Evolutionary conservation across 2,329 filamentous ascomycete genomes (phyloP).

Genomic region (Colletotrichum ledebouriae): DNA sequence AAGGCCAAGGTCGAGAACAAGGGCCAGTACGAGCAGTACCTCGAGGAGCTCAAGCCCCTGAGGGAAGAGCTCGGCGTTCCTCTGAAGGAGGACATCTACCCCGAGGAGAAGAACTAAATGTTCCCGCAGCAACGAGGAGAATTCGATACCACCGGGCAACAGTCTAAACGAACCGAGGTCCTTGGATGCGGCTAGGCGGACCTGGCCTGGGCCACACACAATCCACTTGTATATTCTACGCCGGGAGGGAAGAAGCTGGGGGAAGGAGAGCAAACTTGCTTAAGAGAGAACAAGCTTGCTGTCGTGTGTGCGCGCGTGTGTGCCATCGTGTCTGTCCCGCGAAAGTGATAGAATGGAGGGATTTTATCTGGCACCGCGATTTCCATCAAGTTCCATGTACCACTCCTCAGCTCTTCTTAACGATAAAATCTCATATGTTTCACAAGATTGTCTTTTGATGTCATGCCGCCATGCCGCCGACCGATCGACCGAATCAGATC

Average conservation of each 20-base stretch:
- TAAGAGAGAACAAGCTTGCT: constrained; percentile 32
- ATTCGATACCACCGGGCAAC: constrained; percentile 8
- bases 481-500: background rate
- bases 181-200: constrained; percentile 27
- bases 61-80: constrained; percentile 93
- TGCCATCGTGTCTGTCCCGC: constrained; percentile 2
- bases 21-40: constrained; percentile 96
- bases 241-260: constrained; percentile 38
- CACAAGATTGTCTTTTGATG: background rate
- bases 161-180: constrained; percentile 13
- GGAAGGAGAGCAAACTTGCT: constrained; percentile 24
- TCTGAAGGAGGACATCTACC: constrained; percentile 94
- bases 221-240: constrained; percentile 56
- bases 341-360: constrained; percentile 41
- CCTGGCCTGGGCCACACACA: constrained; percentile 24
- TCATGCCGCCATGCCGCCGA: too few relatives aligned
- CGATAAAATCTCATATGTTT: constrained; percentile 28
- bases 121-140: background rate
- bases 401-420: constrained; percentile 24
- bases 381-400: constrained; percentile 41
- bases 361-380: constrained; percentile 39
- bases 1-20: constrained; percentile 99
- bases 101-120: constrained; percentile 66
- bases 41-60: constrained; percentile 91
- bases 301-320: constrained; percentile 25